These are phyloP conservation scores for Eucalyptus urophylla DNA, from an alignment of 345 rosid genomes.

Conservation along the genomic window DNA sequence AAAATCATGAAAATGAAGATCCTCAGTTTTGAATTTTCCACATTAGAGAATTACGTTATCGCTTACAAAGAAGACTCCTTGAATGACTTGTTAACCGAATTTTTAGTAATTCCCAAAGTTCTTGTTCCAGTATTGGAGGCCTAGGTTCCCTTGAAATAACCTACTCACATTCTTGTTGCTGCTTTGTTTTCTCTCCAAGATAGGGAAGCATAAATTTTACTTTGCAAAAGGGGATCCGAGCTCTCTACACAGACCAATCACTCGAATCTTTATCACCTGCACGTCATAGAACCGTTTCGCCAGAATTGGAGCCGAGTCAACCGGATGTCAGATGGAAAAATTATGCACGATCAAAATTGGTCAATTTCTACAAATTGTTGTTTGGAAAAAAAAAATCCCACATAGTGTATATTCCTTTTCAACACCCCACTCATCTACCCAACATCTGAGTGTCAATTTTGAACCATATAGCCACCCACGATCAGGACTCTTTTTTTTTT, in stretches of 20 bases:
- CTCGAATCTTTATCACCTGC: background rate
- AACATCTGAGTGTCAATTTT: background rate
- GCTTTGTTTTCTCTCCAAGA: background rate
- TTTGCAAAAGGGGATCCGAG: background rate
- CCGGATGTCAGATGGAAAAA: no score
- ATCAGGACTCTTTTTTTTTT: no score
- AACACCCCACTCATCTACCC: background rate
- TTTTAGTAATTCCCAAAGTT: no score
- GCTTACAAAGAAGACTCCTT: no score
- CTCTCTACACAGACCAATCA: background rate
- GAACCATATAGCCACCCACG: no score
- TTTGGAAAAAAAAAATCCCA: background rate
- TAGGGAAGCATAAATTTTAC: background rate
- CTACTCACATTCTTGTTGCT: no score
- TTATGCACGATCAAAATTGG: background rate
- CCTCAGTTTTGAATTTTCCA: fast-evolving
- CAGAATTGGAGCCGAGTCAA: fast-evolving
- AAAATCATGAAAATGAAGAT: no score
- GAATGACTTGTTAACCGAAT: no score
- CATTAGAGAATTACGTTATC: fast-evolving
- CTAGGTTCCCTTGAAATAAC: no score
- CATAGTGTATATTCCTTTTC: background rate
- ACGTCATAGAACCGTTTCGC: background rate
- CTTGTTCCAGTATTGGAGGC: no score
- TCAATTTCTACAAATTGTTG: background rate